Conservation (phyloP, 2,329 filamentous ascomycete species). For the Phialophora expanda region DNA sequence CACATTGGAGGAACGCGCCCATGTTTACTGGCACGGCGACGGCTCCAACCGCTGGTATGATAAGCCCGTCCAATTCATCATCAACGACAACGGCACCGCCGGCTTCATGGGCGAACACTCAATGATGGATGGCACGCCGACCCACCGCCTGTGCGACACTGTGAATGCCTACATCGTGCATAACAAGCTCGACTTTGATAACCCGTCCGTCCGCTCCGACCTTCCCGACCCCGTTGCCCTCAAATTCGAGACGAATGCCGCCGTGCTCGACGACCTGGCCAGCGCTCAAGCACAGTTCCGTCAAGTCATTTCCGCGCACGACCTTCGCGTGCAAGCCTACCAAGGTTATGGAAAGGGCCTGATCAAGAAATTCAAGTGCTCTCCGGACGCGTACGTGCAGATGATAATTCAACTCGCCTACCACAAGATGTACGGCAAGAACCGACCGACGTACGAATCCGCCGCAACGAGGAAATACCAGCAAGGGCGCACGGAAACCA, state of each 20-base stretch:
- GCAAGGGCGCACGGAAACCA: slow-evolving; percentile 94
- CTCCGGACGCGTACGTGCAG: slow-evolving; percentile 95
- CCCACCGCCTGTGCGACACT: slow-evolving; percentile 93
- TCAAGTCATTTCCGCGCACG: slow-evolving; percentile 80
- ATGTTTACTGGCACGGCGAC: slow-evolving; percentile 98
- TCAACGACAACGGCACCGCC: slow-evolving; percentile 97
- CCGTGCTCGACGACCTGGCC: slow-evolving; percentile 77
- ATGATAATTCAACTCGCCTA: slow-evolving; percentile 99
- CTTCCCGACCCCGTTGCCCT: slow-evolving; percentile 80
- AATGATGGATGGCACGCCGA: slow-evolving; percentile 99
- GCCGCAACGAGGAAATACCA: slow-evolving; percentile 95
- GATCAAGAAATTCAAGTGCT: slow-evolving; percentile 99
- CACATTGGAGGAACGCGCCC: slow-evolving; percentile 92
- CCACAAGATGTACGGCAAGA: slow-evolving; percentile 98
- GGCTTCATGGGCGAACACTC: slow-evolving; percentile 99
- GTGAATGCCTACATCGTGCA: slow-evolving; percentile 89
- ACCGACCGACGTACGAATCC: slow-evolving; percentile 96
- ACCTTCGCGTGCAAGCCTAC: slow-evolving; percentile 92
- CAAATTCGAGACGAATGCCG: slow-evolving; percentile 76
- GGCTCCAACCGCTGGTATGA: slow-evolving; percentile 96
- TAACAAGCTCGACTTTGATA: slow-evolving; percentile 89
- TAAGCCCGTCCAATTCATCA: slow-evolving; percentile 96
- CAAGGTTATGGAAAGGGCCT: slow-evolving; percentile 97
- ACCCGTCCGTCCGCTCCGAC: slow-evolving; percentile 76
- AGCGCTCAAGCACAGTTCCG: slow-evolving; percentile 79